phyloP scores from a whole-genome alignment of 2,329 filamentous ascomycete genomes.

The Lasiodiplodia sp. region DNA sequence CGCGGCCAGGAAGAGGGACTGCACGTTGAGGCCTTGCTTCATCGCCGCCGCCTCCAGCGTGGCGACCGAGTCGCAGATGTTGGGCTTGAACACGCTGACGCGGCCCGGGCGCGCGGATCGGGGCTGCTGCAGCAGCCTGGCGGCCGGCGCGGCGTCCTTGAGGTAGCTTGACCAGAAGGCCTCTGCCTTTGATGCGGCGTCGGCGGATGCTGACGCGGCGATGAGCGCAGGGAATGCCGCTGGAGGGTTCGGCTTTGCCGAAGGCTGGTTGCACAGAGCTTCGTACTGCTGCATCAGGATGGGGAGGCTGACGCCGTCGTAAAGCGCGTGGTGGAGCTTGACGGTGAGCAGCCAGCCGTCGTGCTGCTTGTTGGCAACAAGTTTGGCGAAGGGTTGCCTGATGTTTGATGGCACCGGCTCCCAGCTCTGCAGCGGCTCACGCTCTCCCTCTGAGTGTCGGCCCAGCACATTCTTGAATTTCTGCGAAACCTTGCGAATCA shows the following conservation, averaged over 20 bases:
- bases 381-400: constrained; percentile 43
- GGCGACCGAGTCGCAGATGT: constrained; percentile 47
- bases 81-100: constrained; percentile 58
- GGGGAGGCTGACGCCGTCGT: constrained; percentile 82
- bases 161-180: constrained; percentile 62
- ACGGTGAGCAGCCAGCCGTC: constrained; percentile 49
- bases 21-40: constrained; percentile 68
- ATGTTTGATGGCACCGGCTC: not conserved
- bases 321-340: constrained; percentile 83
- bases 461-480: constrained; percentile 10
- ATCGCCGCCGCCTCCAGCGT: constrained; percentile 54
- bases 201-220: constrained; percentile 14
- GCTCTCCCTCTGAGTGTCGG: not conserved
- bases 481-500: constrained; percentile 12
- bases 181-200: constrained; percentile 40
- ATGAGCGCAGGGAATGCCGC: constrained; percentile 12
- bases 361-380: constrained; percentile 45
- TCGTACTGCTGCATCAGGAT: constrained; percentile 64
- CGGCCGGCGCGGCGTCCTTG: not conserved
- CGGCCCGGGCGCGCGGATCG: constrained; percentile 36
- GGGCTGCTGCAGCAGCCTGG: constrained; percentile 1
- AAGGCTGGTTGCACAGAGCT: constrained; percentile 46
- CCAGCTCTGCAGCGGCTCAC: not conserved
- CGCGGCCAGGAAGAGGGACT: constrained; percentile 77
- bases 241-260: not conserved